These are phyloP conservation scores for Aegilops umbellulata DNA, from an alignment of 176 grass and related monocot genomes.

Conservation along the genomic window DNA sequence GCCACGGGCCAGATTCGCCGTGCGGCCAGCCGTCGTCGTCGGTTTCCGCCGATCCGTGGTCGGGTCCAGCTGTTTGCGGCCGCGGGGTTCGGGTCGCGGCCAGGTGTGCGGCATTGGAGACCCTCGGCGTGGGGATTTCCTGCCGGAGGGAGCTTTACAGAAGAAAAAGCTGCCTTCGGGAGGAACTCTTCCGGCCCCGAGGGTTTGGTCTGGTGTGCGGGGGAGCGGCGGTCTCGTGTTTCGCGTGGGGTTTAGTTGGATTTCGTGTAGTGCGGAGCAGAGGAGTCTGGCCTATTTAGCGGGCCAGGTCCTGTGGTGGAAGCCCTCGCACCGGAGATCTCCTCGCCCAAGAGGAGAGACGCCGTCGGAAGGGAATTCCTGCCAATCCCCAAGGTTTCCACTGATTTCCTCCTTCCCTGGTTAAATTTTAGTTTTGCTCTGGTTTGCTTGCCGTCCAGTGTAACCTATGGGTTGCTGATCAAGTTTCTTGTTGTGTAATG, in stretches of 20 bases:
- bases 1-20: conserved; percentile 29
- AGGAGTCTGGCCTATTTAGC: background rate
- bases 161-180: conserved; percentile 36
- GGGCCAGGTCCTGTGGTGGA: conserved; percentile 36
- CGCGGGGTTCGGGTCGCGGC: background rate
- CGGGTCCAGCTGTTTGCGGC: background rate
- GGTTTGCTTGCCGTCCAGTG: conserved; percentile 25
- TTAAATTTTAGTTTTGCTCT: background rate
- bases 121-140: conserved; percentile 42
- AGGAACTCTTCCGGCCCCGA: conserved; percentile 16
- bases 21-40: conserved; percentile 20
- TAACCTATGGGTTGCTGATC: conserved; percentile 19
- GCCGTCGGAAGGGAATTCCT: conserved; percentile 31
- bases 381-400: conserved; percentile 37
- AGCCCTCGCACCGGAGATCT: conserved; percentile 37
- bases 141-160: conserved; percentile 40
- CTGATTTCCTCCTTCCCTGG: conserved; percentile 14
- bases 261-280: conserved; percentile 30
- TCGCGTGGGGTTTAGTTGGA: conserved; percentile 1
- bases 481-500: conserved; percentile 30
- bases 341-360: conserved; percentile 15
- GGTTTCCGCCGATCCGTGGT: conserved; percentile 14
- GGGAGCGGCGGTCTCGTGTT: background rate
- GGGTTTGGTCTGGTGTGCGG: conserved; percentile 18
- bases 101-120: background rate